Evolutionary conservation across 2,329 filamentous ascomycete species (phyloP), one percentile per base, ranked within the genome.

Genomic region (Colletotrichum neosansevieriae): DNA sequence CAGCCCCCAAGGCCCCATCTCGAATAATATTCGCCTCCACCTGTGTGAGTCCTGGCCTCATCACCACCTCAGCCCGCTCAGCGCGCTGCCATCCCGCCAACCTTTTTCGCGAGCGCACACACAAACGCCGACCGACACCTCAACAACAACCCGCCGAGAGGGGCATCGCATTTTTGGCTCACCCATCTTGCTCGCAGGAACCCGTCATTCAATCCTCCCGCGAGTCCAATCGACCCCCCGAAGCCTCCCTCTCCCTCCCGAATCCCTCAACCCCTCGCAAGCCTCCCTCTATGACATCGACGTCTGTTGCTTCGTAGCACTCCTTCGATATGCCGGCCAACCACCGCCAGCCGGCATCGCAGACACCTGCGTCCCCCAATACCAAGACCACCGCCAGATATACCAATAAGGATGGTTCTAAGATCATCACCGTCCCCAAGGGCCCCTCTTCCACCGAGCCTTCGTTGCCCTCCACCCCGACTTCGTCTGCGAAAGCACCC

Each of bases 381-480:
- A 80, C 81, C 57, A 86, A 84, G 76, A 73, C 78, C 65, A 88
- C 85, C 17, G 84, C 88, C 32, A 90, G 89, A 74, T 90, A 90
- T 76, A 88, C 85, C 69, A 91, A 90, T 75, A 90, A 90, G 77
- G 88, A 91, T 81, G 89, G 89, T 67, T 90, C 88, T 70, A 91
- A 91, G 80, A 89, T 89, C 78, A 90, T 91, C 76, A 90, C 87
- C 49, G 85, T 90, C 13, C 88, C 88, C 34, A 90, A 90, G 77
- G 79, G 80, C 60, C 81, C 80, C 40, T 79, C 80, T 58, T 84
- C 78, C 60, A 78, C 84, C 71, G 85, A 88, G 64, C 83, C 85
- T 17, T 84, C 86, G 50, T 84, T 86, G 72, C 83, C 85, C 61
- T 85, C 86, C 42, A 81, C 79, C 32, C 86, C 86, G 62, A 84